Base-by-base conservation (phyloP, 139 green algal genomes). In the Protoeuglena noctilucae region DNA sequence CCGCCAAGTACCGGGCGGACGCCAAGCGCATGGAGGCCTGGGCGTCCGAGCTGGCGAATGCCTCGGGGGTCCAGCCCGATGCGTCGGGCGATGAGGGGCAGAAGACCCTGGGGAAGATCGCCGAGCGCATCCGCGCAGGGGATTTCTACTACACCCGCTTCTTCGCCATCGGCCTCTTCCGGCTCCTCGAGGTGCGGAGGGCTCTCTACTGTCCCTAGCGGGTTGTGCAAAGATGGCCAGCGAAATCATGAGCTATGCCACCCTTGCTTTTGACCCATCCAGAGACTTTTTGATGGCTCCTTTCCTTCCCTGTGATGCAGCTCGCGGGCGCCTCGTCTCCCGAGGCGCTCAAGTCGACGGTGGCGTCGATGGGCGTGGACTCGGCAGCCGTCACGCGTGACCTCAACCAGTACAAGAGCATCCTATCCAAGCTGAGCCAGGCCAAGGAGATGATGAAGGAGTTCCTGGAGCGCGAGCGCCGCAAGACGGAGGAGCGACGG, bases 81-180 rank as follows among this genome's bases (percentile, higher is more conserved):
- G 62, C 68, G 0, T 18, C n/a, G 1, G 54, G 48, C 51, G 62
- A 57, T 27, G 78, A 85, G 14, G 28, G 82, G 40, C 76, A 89
- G 67, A 66, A 80, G 56, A 61, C 63, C 3, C 68, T 94, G 56
- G 79, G 71, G 3, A 21, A 5, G 3, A 69, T 93, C 49, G 70
- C 81, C 5, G 63, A 65, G 27, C 51, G 59, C 6, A 46, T 53
- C 19, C 61, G 71, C 5, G 39, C 52, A 3, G 66, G 63, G 34
- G 75, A 74, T 21, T 85, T 89, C 41, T 57, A 72, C 3, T 95
- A 95, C 80, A 88, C 79, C 62, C 85, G 84, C 50, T 94, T 94
- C 62, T 89, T 94, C 34, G 85, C 83, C 22, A 84, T 95, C 40
- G 87, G 87, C 4, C 70, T 95, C 16, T 95, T 95, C 76, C 68